Conservation (phyloP, 768 basidiomycete genomes). For the Dentipellis fragilis region DNA sequence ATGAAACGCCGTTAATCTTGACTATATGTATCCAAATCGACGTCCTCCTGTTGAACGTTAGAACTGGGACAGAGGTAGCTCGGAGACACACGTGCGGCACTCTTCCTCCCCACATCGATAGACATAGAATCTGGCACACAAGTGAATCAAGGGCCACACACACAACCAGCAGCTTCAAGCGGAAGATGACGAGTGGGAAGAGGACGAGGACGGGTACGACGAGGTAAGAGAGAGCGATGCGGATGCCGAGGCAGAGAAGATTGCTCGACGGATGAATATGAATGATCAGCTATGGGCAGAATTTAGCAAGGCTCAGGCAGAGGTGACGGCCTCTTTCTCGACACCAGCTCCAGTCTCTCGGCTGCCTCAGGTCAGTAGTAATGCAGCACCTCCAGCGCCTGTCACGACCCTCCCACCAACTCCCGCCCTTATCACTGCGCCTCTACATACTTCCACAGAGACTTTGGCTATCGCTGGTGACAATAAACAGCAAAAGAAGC, state of each 20-base stretch:
- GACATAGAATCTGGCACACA: neutral
- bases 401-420: slow-evolving; percentile 1
- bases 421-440: slow-evolving; percentile 6
- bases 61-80: slow-evolving; percentile 73
- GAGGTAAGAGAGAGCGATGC: slow-evolving; percentile 53
- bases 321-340: slow-evolving; percentile 19
- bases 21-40: no score
- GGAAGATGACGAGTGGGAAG: slow-evolving; percentile 32
- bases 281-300: slow-evolving; percentile 76
- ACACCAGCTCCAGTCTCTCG: neutral
- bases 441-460: neutral
- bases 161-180: neutral
- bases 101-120: neutral
- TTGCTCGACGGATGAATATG: slow-evolving; percentile 55
- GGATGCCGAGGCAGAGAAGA: slow-evolving; percentile 65
- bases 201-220: slow-evolving; percentile 34
- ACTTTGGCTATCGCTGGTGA: neutral
- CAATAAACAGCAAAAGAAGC: slow-evolving; percentile 28
- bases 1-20: no score
- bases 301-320: slow-evolving; percentile 53
- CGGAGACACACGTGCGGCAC: slow-evolving; percentile 30
- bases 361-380: no score
- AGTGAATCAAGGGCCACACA: neutral
- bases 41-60: slow-evolving; percentile 49
- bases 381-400: neutral